Conservation (phyloP, 192 early-diverging fungal species). For the Powellomyces hirtus region DNA sequence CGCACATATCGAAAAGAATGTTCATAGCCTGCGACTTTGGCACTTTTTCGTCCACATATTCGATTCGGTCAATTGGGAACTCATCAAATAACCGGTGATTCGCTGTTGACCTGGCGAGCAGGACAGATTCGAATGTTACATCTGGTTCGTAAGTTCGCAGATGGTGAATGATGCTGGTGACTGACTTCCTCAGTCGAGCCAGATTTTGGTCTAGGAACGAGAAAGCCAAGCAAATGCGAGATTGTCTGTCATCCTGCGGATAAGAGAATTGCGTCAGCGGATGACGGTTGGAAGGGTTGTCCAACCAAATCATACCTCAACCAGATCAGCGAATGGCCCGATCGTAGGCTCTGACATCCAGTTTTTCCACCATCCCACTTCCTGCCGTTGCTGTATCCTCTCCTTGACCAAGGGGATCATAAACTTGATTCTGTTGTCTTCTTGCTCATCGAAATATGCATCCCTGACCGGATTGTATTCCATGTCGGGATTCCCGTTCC, state of each 20-base stretch:
- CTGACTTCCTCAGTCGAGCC: background rate
- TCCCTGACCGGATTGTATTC: slow-evolving; percentile 4
- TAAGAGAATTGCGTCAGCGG: background rate
- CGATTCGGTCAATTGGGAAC: background rate
- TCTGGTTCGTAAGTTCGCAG: slow-evolving; percentile 8
- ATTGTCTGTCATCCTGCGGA: background rate
- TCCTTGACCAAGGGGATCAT: slow-evolving; percentile 2
- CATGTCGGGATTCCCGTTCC: slow-evolving; percentile 1
- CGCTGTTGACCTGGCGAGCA: background rate
- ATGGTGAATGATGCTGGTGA: slow-evolving; percentile 5
- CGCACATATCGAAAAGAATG: background rate
- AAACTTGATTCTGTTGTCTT: background rate
- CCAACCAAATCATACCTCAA: background rate
- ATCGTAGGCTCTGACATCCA: background rate
- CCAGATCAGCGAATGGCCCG: background rate
- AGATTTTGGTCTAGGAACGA: slow-evolving; percentile 1
- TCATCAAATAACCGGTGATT: background rate
- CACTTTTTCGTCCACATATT: background rate
- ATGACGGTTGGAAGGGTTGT: too few relatives aligned
- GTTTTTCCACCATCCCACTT: slow-evolving; percentile 7
- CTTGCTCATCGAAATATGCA: background rate
- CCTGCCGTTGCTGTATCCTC: background rate
- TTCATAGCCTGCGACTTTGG: background rate
- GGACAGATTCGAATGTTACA: background rate
- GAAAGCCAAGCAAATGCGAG: background rate